These are phyloP conservation scores for Globisporangium uncinulatum DNA, from an alignment of 352 stramenopile genomes.

Conservation along the genomic window DNA sequence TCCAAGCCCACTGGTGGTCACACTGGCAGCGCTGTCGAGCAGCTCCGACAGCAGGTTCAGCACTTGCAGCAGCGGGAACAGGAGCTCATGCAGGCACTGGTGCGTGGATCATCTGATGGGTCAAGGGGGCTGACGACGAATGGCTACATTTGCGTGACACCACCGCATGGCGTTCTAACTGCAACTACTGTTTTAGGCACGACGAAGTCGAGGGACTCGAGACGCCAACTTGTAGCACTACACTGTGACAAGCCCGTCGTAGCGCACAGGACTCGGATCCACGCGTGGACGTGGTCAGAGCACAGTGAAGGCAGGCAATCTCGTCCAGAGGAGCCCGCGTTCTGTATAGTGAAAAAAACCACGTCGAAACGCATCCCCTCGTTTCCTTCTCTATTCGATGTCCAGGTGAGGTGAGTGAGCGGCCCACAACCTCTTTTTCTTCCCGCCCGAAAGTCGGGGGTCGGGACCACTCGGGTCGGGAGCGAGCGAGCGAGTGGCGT, in stretches of 20 bases:
- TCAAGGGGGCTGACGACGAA: neutral
- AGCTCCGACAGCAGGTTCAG: constrained; percentile 52
- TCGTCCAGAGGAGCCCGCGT: no score
- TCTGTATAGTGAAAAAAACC: no score
- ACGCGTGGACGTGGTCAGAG: no score
- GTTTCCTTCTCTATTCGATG: no score
- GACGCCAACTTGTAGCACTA: constrained; percentile 13
- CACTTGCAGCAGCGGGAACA: constrained; percentile 74
- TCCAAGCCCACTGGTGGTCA: constrained; percentile 9
- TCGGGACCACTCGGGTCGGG: no score
- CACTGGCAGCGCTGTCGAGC: constrained; percentile 10
- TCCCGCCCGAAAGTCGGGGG: no score
- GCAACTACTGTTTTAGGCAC: constrained; percentile 19
- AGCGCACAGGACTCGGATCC: no score
- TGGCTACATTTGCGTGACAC: neutral
- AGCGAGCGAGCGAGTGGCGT: neutral
- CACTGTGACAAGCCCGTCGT: neutral
- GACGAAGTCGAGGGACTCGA: constrained; percentile 46
- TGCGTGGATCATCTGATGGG: constrained; percentile 17
- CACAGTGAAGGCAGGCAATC: no score
- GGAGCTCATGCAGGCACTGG: constrained; percentile 78
- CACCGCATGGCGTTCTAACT: neutral
- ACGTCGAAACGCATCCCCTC: no score
- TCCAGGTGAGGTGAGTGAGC: neutral
- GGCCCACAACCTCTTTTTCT: neutral